These are phyloP conservation scores for Xylaria cubensis DNA, from an alignment of 495 filamentous ascomycete species.

Conservation along the genomic window DNA sequence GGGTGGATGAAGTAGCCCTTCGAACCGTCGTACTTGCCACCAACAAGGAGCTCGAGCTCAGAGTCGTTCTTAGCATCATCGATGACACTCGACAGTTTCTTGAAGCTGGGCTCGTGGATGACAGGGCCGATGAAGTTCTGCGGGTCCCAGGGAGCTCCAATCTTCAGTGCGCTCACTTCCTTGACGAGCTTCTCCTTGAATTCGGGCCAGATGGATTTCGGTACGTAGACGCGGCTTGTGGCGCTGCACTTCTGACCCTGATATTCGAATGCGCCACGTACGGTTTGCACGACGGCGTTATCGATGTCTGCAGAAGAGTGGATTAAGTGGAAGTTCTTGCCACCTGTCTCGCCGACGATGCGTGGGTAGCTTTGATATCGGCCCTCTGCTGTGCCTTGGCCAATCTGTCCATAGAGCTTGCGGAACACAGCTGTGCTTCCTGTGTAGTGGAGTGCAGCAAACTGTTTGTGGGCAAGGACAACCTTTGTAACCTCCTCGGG, in stretches of 20 bases:
- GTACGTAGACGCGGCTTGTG: slow-evolving; percentile 77
- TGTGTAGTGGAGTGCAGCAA: slow-evolving; percentile 81
- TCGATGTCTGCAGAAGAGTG: slow-evolving; percentile 74
- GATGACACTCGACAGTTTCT: slow-evolving; percentile 71
- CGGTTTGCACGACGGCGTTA: slow-evolving; percentile 80
- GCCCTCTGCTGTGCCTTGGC: slow-evolving; percentile 69
- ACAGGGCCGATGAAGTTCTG: slow-evolving; percentile 79
- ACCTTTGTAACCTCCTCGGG: slow-evolving; percentile 74
- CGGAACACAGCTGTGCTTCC: slow-evolving; percentile 85
- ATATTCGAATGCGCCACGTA: slow-evolving; percentile 88
- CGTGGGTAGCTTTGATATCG: slow-evolving; percentile 78
- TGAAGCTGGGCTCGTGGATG: slow-evolving; percentile 74
- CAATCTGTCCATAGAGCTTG: slow-evolving; percentile 73
- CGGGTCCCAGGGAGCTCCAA: slow-evolving; percentile 74
- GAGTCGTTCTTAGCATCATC: slow-evolving; percentile 71
- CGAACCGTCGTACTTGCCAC: slow-evolving; percentile 72
- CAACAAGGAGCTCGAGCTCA: slow-evolving; percentile 66
- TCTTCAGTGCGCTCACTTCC: slow-evolving; percentile 69
- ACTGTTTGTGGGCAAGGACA: slow-evolving; percentile 71
- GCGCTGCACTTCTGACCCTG: slow-evolving; percentile 91
- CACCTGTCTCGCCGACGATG: slow-evolving; percentile 85
- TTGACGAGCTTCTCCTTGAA: slow-evolving; percentile 67
- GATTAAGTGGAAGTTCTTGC: slow-evolving; percentile 91
- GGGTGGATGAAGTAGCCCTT: slow-evolving; percentile 76
- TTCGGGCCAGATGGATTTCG: slow-evolving; percentile 70